These are phyloP conservation scores for Nitzschia inconspicua DNA, from an alignment of 108 stramenopile species.

Conservation along the genomic window DNA sequence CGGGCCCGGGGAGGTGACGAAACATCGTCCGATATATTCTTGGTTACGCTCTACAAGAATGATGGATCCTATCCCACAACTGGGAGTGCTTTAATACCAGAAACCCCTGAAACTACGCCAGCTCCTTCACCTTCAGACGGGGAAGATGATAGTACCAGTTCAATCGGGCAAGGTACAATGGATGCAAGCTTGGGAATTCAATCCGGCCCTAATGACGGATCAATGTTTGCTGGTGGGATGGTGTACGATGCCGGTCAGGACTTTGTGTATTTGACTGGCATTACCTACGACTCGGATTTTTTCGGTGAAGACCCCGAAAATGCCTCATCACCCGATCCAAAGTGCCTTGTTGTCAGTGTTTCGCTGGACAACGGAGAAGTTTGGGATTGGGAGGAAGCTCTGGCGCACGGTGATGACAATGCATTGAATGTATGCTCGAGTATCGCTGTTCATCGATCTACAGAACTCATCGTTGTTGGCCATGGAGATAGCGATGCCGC, in stretches of 20 bases:
- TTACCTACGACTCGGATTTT: slow-evolving; percentile 1
- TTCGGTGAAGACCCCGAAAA: too few species aligned
- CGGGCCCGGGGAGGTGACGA: slow-evolving; percentile 6
- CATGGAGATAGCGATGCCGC: neutral
- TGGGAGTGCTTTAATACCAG: neutral
- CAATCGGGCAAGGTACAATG: neutral
- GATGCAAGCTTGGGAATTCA: neutral
- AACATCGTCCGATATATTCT: slow-evolving; percentile 11
- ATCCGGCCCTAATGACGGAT: slow-evolving; percentile 19
- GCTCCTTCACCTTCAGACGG: neutral
- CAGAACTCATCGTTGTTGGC: slow-evolving; percentile 11
- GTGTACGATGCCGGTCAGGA: slow-evolving; percentile 1
- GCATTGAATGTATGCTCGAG: neutral
- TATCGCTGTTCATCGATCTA: neutral
- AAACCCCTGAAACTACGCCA: neutral
- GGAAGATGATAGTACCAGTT: neutral
- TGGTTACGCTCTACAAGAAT: neutral
- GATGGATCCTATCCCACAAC: neutral
- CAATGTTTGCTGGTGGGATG: slow-evolving; percentile 20
- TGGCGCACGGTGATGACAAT: neutral
- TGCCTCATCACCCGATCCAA: neutral
- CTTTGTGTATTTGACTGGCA: neutral
- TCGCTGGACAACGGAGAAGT: neutral
- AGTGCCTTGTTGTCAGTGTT: neutral
- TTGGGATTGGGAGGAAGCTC: neutral